These are phyloP conservation scores for Fraxinus cuspidata DNA, from an alignment of 257 asterid species.

Conservation along the genomic window DNA sequence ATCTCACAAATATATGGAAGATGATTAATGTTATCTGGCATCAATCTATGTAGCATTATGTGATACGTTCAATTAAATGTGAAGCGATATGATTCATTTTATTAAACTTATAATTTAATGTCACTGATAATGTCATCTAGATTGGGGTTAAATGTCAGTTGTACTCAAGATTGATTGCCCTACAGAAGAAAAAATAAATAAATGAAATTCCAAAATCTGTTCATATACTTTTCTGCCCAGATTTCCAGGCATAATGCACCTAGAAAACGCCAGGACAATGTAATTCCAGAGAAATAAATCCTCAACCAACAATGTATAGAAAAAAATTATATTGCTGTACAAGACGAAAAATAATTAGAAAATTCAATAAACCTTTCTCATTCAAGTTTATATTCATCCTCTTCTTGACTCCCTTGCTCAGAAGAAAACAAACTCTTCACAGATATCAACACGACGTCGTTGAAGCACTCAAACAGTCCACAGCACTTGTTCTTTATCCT, in stretches of 20 bases:
- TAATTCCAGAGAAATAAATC: not conserved
- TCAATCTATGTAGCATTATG: too few species aligned
- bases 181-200: not conserved
- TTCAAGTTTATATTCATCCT: not conserved
- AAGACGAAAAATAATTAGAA: not conserved
- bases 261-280: not conserved
- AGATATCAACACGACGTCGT: not conserved
- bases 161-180: not conserved
- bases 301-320: not conserved
- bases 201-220: not conserved
- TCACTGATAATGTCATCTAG: too few species aligned
- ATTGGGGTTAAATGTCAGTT: too few species aligned
- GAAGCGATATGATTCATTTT: too few species aligned
- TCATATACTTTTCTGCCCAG: not conserved
- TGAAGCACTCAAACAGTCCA: conserved; percentile 2
- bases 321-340: not conserved
- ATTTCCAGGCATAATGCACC: too few species aligned
- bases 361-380: not conserved
- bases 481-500: not conserved
- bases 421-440: not conserved
- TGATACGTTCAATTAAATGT: too few species aligned
- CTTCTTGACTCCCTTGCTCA: not conserved
- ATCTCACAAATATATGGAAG: not conserved
- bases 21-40: too few species aligned
- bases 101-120: too few species aligned